Evolutionary conservation across 176 grass and related monocot genomes (phyloP).

Genomic region (Oryza punctata): DNA sequence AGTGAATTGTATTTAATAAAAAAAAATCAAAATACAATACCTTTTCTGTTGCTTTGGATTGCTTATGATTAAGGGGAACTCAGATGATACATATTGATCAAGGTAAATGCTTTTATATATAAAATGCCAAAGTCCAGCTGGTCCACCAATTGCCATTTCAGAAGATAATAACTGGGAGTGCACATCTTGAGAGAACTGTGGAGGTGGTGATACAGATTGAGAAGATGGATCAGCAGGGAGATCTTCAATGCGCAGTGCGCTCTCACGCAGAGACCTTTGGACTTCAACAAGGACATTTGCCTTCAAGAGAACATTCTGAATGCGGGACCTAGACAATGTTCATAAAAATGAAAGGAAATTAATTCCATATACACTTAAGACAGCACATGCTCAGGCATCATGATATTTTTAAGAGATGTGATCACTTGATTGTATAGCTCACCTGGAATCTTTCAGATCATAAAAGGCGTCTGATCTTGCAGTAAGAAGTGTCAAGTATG

Average conservation of each 20-base stretch:
- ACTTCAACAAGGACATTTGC: slow-evolving; percentile 85
- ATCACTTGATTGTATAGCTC: slow-evolving; percentile 38
- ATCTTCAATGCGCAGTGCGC: slow-evolving; percentile 69
- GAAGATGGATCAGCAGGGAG: slow-evolving; percentile 57
- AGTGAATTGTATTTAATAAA: neutral
- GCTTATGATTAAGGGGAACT: slow-evolving; percentile 68
- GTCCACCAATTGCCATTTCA: slow-evolving; percentile 57
- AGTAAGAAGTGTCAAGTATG: slow-evolving; percentile 78
- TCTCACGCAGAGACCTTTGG: slow-evolving; percentile 73
- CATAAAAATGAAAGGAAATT: slow-evolving; percentile 31
- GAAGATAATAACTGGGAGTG: slow-evolving; percentile 52
- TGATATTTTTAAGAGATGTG: slow-evolving; percentile 20
- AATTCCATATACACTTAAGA: slow-evolving; percentile 20
- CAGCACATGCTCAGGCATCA: neutral
- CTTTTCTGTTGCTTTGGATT: slow-evolving; percentile 84
- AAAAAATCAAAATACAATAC: slow-evolving; percentile 40
- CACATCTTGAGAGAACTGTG: slow-evolving; percentile 25
- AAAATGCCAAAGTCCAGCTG: slow-evolving; percentile 97
- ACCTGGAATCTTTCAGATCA: slow-evolving; percentile 96
- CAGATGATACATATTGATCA: slow-evolving; percentile 89
- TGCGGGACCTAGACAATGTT: slow-evolving; percentile 55
- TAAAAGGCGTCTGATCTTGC: slow-evolving; percentile 88
- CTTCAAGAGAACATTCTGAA: slow-evolving; percentile 85
- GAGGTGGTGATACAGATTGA: slow-evolving; percentile 28
- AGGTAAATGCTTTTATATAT: slow-evolving; percentile 93